These are phyloP conservation scores for Proliferodiscus dingleyae DNA, from an alignment of 2,329 filamentous ascomycete species.

Conservation along the genomic window DNA sequence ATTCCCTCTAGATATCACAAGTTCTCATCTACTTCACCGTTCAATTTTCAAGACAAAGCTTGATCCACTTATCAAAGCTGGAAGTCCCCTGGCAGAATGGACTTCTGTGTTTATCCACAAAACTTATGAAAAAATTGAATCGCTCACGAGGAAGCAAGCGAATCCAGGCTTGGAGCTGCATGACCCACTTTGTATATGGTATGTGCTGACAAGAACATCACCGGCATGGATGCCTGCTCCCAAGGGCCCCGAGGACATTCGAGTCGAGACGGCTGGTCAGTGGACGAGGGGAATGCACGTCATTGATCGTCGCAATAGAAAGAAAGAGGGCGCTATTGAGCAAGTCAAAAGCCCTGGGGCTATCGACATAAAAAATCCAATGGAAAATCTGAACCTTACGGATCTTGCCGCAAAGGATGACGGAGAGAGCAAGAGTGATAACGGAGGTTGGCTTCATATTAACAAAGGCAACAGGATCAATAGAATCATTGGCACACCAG, in stretches of 20 bases:
- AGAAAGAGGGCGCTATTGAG: constrained; percentile 39
- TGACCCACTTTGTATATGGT: constrained; percentile 76
- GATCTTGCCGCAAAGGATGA: constrained; percentile 39
- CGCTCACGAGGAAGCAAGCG: constrained; percentile 52
- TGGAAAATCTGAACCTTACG: constrained; percentile 32
- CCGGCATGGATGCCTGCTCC: constrained; percentile 52
- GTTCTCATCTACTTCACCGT: constrained; percentile 59
- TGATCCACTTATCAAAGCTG: constrained; percentile 49
- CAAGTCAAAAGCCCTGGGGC: constrained; percentile 31
- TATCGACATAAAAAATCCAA: constrained; percentile 33
- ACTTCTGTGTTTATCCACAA: constrained; percentile 65
- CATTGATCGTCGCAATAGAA: constrained; percentile 64
- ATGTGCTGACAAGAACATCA: constrained; percentile 59
- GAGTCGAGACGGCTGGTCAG: constrained; percentile 84
- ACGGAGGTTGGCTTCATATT: constrained; percentile 68
- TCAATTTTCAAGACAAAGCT: constrained; percentile 55
- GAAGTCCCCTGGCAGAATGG: constrained; percentile 72
- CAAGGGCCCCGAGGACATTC: constrained; percentile 68
- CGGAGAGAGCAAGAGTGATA: constrained; percentile 57
- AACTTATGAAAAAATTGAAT: constrained; percentile 64
- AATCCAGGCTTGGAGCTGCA: constrained; percentile 64
- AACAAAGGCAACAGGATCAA: constrained; percentile 74
- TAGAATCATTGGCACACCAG: constrained; percentile 67
- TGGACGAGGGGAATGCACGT: constrained; percentile 94
- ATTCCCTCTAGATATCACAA: constrained; percentile 75